phyloP scores from a whole-genome alignment of 305 asterid genomes.

The Coffea humblotiana region DNA sequence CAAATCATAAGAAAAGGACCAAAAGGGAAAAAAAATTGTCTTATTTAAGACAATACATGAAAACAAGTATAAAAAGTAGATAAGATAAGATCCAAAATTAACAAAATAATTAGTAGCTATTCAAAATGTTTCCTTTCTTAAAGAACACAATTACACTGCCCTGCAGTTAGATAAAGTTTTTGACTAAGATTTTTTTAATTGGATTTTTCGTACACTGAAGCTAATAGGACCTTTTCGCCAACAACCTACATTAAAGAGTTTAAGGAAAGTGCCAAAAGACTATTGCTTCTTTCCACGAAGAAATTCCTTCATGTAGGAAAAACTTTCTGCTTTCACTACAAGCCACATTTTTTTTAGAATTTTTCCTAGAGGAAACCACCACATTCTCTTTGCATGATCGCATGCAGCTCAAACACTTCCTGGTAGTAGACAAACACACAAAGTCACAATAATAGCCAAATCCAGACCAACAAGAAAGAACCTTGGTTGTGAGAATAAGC shows the following conservation, averaged over 20 bases:
- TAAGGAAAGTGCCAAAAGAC: neutral
- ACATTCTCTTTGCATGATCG: constrained; percentile 81
- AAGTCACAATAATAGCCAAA: neutral
- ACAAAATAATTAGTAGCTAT: too few relatives aligned
- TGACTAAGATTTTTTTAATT: too few relatives aligned
- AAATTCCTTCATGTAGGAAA: constrained; percentile 75
- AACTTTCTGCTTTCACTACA: constrained; percentile 76
- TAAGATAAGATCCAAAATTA: too few relatives aligned
- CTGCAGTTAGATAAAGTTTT: too few relatives aligned
- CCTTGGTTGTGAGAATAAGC: neutral
- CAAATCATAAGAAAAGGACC: too few relatives aligned
- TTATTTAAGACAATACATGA: too few relatives aligned
- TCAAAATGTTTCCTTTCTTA: too few relatives aligned
- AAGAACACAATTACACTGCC: too few relatives aligned
- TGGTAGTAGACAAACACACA: constrained; percentile 28
- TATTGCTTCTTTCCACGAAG: constrained; percentile 72
- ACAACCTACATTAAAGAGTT: neutral
- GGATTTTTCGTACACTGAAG: too few relatives aligned
- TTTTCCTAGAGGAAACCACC: constrained; percentile 81
- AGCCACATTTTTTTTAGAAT: constrained; percentile 72
- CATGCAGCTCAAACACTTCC: constrained; percentile 90
- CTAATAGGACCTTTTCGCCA: neutral
- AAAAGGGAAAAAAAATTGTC: too few relatives aligned
- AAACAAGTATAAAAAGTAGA: too few relatives aligned
- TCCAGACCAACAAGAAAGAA: neutral